Evolutionary conservation across 345 rosid species (phyloP), one percentile per base, ranked within the genome.

Genomic region (Acer campestre): DNA sequence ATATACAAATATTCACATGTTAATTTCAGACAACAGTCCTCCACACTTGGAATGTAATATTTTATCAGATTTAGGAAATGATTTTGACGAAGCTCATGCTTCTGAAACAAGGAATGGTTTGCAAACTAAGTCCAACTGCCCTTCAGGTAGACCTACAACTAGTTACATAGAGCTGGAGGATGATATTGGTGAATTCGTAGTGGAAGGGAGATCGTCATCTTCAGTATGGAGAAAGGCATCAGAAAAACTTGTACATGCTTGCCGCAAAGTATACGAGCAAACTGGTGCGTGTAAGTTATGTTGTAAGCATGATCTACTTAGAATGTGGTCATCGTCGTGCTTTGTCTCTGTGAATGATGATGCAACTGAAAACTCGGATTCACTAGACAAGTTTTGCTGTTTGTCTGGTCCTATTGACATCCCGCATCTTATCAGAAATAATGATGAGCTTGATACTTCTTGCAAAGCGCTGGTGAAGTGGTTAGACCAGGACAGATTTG

Each of bases 401-500:
- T 7, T 23, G 59, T 80, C 75, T 44, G 77, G 63, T 25, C 78
- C 71, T 51, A 16, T 75, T 38, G 66, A 65, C 48, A 65, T 51
- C 64, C 71, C 51, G 3, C 71, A 65, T 51, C 29, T 3, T 16
- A 75, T 75, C 20, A 66, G 71, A 66, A 75, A 70, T 35, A 68
- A 75, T 53, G 77, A 62, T 75, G 84, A 83, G 17, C 78, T 80
- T 71, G 38, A 72, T 65, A 46, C 59, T 68, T 70, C 78, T 61
- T 83, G 75, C 70, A 74, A 75, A 78, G 82, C 75, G 3, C 63
- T 83, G 27, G 56, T 25, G 42, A 72, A 80, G 69, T 83, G 86
- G 86, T 67, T 83, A 80, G 82, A 66, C 53, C 82, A 78, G 51
- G 86, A 83, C 67, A 83, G 86, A 72, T 83, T 83, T 78, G 86